These are phyloP conservation scores for Cryphonectria parasitica DNA, from an alignment of 2,329 filamentous ascomycete genomes.

Conservation along the genomic window DNA sequence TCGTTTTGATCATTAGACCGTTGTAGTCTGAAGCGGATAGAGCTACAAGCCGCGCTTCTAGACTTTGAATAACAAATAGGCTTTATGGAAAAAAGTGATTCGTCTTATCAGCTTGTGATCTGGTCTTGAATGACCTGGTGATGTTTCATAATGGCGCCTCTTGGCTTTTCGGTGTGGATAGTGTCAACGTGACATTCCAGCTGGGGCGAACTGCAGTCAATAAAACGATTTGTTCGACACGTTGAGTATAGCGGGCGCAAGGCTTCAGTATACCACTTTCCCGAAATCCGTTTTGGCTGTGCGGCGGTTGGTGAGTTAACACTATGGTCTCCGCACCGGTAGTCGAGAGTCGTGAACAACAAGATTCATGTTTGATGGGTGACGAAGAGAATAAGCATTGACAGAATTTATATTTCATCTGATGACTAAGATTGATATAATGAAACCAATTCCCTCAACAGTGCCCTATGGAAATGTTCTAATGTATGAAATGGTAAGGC, in stretches of 20 bases:
- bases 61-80: neutral
- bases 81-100: neutral
- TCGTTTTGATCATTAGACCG: neutral
- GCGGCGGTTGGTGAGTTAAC: no score
- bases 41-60: neutral
- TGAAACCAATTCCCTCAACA: fast-evolving
- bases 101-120: neutral
- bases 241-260: neutral
- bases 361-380: neutral
- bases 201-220: neutral
- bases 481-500: neutral
- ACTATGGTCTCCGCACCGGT: neutral
- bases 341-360: neutral
- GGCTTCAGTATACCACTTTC: no score
- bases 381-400: neutral
- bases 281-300: no score
- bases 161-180: neutral
- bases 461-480: neutral
- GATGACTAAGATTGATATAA: neutral
- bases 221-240: neutral
- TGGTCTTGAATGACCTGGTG: neutral
- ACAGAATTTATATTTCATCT: neutral
- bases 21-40: neutral
- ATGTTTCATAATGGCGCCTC: neutral
- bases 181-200: neutral